Evolutionary conservation across 2,329 filamentous ascomycete genomes (phyloP).

Genomic region (Scytalidium lignicola): DNA sequence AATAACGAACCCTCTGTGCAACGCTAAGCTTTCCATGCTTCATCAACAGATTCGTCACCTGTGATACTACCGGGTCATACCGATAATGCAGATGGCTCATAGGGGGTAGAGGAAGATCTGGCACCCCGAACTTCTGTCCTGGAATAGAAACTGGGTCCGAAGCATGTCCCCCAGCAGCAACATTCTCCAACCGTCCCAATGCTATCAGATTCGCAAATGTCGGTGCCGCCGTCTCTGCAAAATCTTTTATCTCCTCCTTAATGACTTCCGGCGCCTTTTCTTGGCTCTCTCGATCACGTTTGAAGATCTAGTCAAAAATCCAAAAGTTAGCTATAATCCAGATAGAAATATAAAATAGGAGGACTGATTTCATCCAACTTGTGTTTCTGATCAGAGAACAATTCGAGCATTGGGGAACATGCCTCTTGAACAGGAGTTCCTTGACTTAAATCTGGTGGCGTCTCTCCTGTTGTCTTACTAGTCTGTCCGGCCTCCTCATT

Average conservation of each 20-base stretch:
- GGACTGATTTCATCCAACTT: constrained; percentile 13
- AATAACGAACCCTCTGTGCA: constrained; percentile 69
- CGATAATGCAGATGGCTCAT: constrained; percentile 65
- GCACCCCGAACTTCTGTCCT: constrained; percentile 65
- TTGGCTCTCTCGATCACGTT: constrained; percentile 54
- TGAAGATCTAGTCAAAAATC: constrained; percentile 47
- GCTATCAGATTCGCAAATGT: constrained; percentile 25
- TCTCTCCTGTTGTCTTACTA: constrained; percentile 50
- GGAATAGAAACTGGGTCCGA: constrained; percentile 11
- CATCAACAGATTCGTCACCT: constrained; percentile 91
- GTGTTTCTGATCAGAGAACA: constrained; percentile 5
- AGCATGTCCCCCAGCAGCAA: constrained; percentile 17
- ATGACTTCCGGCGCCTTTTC: constrained; percentile 63
- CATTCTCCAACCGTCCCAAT: constrained; percentile 24
- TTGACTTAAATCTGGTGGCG: constrained; percentile 57
- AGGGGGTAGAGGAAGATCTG: constrained; percentile 59
- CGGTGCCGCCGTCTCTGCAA: constrained; percentile 23
- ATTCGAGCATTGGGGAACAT: constrained; percentile 15
- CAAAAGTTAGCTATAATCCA: constrained; percentile 7
- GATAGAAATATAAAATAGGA: neutral
- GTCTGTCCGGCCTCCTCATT: constrained; percentile 61
- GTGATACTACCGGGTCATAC: constrained; percentile 79
- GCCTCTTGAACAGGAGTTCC: constrained; percentile 65
- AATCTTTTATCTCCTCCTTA: constrained; percentile 47
- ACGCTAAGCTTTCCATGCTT: constrained; percentile 80